phyloP scores from a whole-genome alignment of 1,284 basidiomycete genomes.

The Trametes versicolor region DNA sequence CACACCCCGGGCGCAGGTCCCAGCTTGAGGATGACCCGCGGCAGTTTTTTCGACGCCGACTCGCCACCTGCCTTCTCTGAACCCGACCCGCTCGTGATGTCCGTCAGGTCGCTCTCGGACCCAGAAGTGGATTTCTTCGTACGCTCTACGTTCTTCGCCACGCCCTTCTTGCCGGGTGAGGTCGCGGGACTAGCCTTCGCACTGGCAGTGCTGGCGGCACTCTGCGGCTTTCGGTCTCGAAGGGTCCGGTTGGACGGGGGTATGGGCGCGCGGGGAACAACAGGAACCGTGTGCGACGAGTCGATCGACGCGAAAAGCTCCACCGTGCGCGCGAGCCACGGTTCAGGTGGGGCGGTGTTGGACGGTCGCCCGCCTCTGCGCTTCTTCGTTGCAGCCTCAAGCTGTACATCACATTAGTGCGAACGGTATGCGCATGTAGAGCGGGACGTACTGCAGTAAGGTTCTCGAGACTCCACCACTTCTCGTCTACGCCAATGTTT shows the following conservation, averaged over 20 bases:
- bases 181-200: constrained; percentile 30
- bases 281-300: constrained; percentile 37
- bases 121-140: constrained; percentile 12
- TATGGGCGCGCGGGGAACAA: constrained; percentile 38
- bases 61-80: constrained; percentile 14
- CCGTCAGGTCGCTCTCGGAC: constrained; percentile 30
- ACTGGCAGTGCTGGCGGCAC: constrained; percentile 23
- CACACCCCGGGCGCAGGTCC: constrained; percentile 33
- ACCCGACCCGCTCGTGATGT: constrained; percentile 17
- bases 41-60: constrained; percentile 39
- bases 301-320: constrained; percentile 57
- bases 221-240: constrained; percentile 61
- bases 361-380: constrained; percentile 57
- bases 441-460: constrained; percentile 64
- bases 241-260: constrained; percentile 61
- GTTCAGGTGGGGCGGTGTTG: constrained; percentile 45
- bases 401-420: constrained; percentile 49
- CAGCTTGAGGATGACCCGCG: constrained; percentile 42
- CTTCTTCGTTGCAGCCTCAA: constrained; percentile 79
- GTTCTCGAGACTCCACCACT: constrained; percentile 79
- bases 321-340: constrained; percentile 66
- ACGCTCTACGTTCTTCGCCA: constrained; percentile 16
- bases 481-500: constrained; percentile 50
- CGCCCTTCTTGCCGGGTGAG: constrained; percentile 24
- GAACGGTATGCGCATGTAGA: no score